Evolutionary conservation across 1,284 basidiomycete genomes (phyloP), one percentile per base, ranked within the genome.

Genomic region (Boletus calvinii): DNA sequence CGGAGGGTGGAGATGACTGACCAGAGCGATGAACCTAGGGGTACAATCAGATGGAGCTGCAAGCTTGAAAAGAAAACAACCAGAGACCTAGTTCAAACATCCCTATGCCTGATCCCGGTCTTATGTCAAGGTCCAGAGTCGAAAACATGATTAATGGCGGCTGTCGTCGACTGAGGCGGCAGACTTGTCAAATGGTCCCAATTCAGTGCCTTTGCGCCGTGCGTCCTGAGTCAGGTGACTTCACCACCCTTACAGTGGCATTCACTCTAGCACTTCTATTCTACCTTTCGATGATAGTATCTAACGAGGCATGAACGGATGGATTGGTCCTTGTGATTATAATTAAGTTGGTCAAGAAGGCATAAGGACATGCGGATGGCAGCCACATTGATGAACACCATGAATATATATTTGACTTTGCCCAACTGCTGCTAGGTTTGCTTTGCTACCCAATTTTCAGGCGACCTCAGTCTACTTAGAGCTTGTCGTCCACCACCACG

Each of bases 21-120:
- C 91, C 92, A 94, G 6, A 94, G 74, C 1, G 89, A 90, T 43
- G 85, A 77, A 35, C 92, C 92, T 91, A 59, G 38, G 45, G 36
- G 32, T 35, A 37, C 45, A 1, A 22, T 61, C 22, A 56, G 51
- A 13, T 39, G 41, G 40, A 41, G 49, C 41, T 38, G 29, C 17
- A 29, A 20, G 17, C 11, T 15, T 26, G 29, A 22, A 26, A 39
- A 47, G 31, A 15, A 36, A 17, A n/a, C 47, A 13, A 45, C 9
- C 26, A 49, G 42, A 18, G 61, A 87, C 90, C 90, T 43, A 93
- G 75, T 61, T 87, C 83, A 67, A 93, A 93, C 46, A 83, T 78
- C 4, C 90, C 90, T 39, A 93, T 77, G 11, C 87, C 86, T 18
- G 72, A 72, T n/a, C 90, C 91, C 29, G 92, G 92, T 55, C 81